A percentile compares a stretch with the other conserved stretches of the same genome.
Conservation (phyloP, 2,329 filamentous ascomycete species). For the Exophiala sp. region DNA sequence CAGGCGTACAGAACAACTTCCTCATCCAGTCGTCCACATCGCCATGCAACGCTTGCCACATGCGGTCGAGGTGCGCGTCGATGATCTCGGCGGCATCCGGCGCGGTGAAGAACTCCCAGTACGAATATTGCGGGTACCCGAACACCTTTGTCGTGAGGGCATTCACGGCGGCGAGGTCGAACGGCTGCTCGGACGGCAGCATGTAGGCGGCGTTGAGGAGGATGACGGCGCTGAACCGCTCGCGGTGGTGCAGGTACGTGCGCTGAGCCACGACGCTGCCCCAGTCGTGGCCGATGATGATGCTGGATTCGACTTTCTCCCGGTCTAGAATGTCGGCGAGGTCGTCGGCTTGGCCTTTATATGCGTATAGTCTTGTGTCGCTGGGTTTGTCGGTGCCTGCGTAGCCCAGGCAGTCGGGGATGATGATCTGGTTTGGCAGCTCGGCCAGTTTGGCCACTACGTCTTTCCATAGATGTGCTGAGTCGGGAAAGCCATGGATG, state of each 20-base stretch:
- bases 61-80: slow-evolving; percentile 36
- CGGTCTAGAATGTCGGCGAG: slow-evolving; percentile 39
- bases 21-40: slow-evolving; percentile 31
- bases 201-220: slow-evolving; percentile 42
- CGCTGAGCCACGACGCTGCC: slow-evolving; percentile 40
- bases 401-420: slow-evolving; percentile 39
- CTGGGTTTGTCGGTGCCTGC: slow-evolving; percentile 40
- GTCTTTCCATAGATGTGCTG: slow-evolving; percentile 42
- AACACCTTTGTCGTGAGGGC: slow-evolving; percentile 31
- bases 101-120: slow-evolving; percentile 45
- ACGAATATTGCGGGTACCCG: slow-evolving; percentile 38
- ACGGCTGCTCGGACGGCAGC: slow-evolving; percentile 31
- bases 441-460: slow-evolving; percentile 39
- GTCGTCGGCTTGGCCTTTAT: slow-evolving; percentile 36
- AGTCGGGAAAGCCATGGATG: slow-evolving; percentile 49
- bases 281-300: slow-evolving; percentile 49
- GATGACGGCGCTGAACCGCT: slow-evolving; percentile 39
- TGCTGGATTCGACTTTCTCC: slow-evolving; percentile 34
- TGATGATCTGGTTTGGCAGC: slow-evolving; percentile 38
- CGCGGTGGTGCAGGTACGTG: slow-evolving; percentile 40
- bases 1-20: slow-evolving; percentile 6
- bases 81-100: slow-evolving; percentile 39
- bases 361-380: slow-evolving; percentile 36
- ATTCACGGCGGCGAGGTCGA: slow-evolving; percentile 38
- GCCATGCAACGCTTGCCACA: slow-evolving; percentile 36